Conservation (phyloP, 208 protist genomes). For the Acanthamoeba culbertsoni region DNA sequence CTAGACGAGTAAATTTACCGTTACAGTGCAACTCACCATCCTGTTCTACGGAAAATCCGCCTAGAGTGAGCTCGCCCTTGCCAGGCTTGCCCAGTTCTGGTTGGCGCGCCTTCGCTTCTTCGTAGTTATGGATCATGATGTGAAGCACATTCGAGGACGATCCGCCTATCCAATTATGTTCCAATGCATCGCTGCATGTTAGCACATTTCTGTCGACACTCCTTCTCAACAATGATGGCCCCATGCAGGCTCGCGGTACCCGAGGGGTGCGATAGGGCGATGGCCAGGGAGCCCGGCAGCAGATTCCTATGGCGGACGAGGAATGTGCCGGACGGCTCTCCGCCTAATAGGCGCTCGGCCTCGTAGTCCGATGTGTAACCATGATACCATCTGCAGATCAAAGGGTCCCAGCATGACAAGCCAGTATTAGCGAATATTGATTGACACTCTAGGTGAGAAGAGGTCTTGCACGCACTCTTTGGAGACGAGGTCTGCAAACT, state of each 20-base stretch:
- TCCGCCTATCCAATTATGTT: no score
- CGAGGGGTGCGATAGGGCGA: neutral
- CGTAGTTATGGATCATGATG: conserved; percentile 30
- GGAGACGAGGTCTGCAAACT: conserved; percentile 19
- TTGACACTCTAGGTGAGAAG: neutral
- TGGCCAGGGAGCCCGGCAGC: conserved; percentile 24
- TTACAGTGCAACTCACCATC: neutral
- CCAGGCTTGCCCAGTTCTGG: neutral
- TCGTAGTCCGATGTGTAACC: conserved; percentile 54
- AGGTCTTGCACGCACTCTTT: neutral
- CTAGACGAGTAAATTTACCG: neutral
- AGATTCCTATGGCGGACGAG: conserved; percentile 12
- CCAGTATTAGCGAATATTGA: neutral
- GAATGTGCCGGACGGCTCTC: conserved; percentile 36
- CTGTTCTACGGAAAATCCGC: conserved; percentile 40
- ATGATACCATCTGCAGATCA: conserved; percentile 19
- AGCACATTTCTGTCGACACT: no score
- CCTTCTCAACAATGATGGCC: no score
- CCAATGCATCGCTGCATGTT: no score
- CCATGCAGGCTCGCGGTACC: no score
- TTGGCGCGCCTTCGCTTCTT: neutral
- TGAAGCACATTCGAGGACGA: neutral
- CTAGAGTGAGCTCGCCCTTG: neutral
- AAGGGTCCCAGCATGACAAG: neutral
- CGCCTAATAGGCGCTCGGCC: conserved; percentile 22